Conservation (phyloP, 2,329 filamentous ascomycete species). For the Trichoderma atrobrunneum region DNA sequence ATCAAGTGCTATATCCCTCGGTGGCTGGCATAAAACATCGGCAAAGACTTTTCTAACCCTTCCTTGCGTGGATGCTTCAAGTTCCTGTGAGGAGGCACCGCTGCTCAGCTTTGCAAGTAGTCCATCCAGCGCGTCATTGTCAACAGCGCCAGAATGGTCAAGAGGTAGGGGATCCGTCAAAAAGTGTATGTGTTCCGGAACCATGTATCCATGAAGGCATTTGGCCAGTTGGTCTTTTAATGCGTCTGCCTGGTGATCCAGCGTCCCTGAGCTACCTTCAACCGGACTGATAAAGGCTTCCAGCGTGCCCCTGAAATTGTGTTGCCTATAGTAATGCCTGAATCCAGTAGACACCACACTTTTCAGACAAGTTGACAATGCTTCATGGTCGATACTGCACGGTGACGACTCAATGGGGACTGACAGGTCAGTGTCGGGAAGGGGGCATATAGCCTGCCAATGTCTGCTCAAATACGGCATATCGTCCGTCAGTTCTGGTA, state of each 20-base stretch:
- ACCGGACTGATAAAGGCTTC: slow-evolving; percentile 28
- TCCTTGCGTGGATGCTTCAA: slow-evolving; percentile 32
- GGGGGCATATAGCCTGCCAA: slow-evolving; percentile 49
- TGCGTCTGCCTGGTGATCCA: slow-evolving; percentile 14
- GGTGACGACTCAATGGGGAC: slow-evolving; percentile 36
- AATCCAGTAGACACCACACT: slow-evolving; percentile 21
- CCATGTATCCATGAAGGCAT: slow-evolving; percentile 34
- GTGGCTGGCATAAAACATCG: slow-evolving; percentile 40
- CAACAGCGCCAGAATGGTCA: slow-evolving; percentile 31
- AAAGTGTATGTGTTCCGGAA: slow-evolving; percentile 38
- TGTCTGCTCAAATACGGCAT: slow-evolving; percentile 45
- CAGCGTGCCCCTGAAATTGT: slow-evolving; percentile 2
- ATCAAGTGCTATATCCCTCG: slow-evolving; percentile 37
- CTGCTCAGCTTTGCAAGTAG: slow-evolving; percentile 29
- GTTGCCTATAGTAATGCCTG: slow-evolving; percentile 22
- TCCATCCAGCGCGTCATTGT: slow-evolving; percentile 36
- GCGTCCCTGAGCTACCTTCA: not conserved
- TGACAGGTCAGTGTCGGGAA: slow-evolving; percentile 45
- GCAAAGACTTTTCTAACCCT: slow-evolving; percentile 46
- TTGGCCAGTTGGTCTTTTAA: slow-evolving; percentile 22
- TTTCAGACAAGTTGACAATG: slow-evolving; percentile 28
- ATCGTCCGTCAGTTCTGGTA: slow-evolving; percentile 45
- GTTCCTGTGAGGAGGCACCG: slow-evolving; percentile 24
- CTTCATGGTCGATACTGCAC: slow-evolving; percentile 34
- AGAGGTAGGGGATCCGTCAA: slow-evolving; percentile 36